Percentiles rank a stretch among this genome's conserved stretches.
phyloP scores from a whole-genome alignment of 768 basidiomycete genomes.

The Phylloporus sp. region DNA sequence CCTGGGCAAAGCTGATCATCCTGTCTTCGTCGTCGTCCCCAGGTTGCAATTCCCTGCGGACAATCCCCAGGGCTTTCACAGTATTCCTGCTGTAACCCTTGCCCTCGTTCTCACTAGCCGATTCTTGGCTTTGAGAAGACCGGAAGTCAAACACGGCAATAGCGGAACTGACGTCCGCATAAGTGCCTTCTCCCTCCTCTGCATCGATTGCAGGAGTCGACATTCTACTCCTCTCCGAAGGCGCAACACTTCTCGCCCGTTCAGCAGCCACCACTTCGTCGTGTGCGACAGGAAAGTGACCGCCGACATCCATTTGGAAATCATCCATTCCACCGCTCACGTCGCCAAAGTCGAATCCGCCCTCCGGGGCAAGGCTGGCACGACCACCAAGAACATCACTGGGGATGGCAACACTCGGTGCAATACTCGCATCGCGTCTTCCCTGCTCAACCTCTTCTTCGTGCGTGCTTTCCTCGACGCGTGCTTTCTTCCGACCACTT shows the following conservation, averaged over 20 bases:
- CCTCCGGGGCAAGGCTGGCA: conserved; percentile 52
- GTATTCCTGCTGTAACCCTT: conserved; percentile 89
- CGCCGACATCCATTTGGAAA: conserved; percentile 64
- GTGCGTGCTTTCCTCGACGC: conserved; percentile 46
- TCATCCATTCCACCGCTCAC: conserved; percentile 56
- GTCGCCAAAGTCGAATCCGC: conserved; percentile 60
- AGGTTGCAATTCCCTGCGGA: conserved; percentile 69
- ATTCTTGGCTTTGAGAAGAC: conserved; percentile 49
- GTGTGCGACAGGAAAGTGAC: conserved; percentile 38
- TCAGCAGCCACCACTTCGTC: conserved; percentile 34
- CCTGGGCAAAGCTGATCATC: conserved; percentile 69
- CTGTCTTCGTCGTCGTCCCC: conserved; percentile 50
- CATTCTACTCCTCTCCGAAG: conserved; percentile 56
- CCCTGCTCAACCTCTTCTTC: conserved; percentile 65
- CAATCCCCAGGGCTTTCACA: conserved; percentile 71
- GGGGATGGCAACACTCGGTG: conserved; percentile 55
- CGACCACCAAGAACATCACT: conserved; percentile 53
- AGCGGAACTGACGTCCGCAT: conserved; percentile 68
- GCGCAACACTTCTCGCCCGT: conserved; percentile 46
- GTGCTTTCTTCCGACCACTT: conserved; percentile 55
- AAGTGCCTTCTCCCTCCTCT: conserved; percentile 61
- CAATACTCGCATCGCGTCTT: conserved; percentile 63
- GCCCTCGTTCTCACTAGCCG: conserved; percentile 46
- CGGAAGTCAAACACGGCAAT: conserved; percentile 79
- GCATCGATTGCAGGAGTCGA: conserved; percentile 66